A percentile compares a stretch with the other conserved stretches of the same genome.
phyloP scores from a whole-genome alignment of 176 grass and related monocot species.

The Elymus sibiricus region DNA sequence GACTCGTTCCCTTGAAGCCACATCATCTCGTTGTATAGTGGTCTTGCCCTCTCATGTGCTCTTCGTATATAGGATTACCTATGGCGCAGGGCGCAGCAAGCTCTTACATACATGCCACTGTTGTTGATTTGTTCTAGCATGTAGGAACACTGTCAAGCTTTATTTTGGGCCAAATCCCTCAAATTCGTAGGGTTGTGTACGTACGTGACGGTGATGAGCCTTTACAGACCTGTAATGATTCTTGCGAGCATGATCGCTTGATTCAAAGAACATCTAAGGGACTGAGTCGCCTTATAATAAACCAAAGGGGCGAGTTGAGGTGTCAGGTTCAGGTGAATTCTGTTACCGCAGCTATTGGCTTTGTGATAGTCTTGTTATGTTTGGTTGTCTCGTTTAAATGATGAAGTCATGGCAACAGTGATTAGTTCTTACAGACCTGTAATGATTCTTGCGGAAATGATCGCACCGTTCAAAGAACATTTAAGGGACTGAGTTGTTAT shows the following conservation, averaged over 20 bases:
- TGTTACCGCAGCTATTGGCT: too few species aligned
- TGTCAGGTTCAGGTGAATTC: too few species aligned
- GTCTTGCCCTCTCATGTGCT: background rate
- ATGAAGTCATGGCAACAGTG: conserved; percentile 21
- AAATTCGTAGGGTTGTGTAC: too few species aligned
- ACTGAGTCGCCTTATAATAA: background rate
- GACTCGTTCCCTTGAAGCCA: conserved; percentile 77
- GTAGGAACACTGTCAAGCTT: background rate
- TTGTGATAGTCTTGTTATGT: background rate
- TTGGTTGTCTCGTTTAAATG: background rate
- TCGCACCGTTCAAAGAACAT: conserved; percentile 69
- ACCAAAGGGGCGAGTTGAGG: too few species aligned
- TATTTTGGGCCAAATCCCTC: background rate
- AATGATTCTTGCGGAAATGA: conserved; percentile 89
- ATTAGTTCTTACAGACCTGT: conserved; percentile 84
- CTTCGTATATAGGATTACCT: background rate
- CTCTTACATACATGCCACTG: conserved; percentile 47
- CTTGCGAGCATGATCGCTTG: conserved; percentile 56
- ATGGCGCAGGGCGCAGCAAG: background rate
- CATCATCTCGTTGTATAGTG: conserved; percentile 47
- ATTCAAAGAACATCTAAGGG: conserved; percentile 67
- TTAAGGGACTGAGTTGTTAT: conserved; percentile 11
- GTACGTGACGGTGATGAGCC: conserved; percentile 32
- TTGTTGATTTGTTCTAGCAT: background rate
- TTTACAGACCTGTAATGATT: conserved; percentile 75